Conservation (phyloP, 192 early-diverging fungal genomes). For the Coemansia sp. region DNA sequence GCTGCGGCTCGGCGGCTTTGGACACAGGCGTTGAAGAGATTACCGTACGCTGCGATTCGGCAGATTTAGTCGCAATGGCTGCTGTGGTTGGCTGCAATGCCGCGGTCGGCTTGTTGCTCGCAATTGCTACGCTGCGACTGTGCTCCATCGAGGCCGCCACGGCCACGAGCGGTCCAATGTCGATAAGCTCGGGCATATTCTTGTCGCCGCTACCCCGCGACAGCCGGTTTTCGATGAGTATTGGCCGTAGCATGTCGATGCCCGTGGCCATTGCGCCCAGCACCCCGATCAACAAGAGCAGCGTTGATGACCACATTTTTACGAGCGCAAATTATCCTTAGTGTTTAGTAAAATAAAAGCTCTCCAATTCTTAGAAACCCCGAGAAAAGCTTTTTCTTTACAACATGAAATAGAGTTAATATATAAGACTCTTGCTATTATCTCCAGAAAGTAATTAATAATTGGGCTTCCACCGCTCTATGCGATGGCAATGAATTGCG, state of each 20-base stretch:
- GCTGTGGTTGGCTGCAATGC: too few relatives aligned
- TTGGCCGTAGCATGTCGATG: not conserved
- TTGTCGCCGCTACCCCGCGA: not conserved
- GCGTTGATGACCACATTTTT: too few relatives aligned
- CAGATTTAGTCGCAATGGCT: too few relatives aligned
- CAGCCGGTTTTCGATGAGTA: not conserved
- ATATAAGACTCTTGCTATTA: too few relatives aligned
- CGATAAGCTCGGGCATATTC: not conserved
- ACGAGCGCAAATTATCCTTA: not conserved
- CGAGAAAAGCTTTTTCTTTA: not conserved
- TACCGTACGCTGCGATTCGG: too few relatives aligned
- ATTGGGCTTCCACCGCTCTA: too few relatives aligned
- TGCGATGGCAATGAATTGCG: not conserved
- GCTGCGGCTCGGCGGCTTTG: too few relatives aligned
- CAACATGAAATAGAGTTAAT: too few relatives aligned
- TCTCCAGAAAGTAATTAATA: too few relatives aligned
- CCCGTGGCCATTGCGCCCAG: not conserved
- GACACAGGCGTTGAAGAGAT: too few relatives aligned
- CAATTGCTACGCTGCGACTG: not conserved
- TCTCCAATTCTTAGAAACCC: not conserved
- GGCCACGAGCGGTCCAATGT: slow-evolving; percentile 1
- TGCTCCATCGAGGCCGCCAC: not conserved
- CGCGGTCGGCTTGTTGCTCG: too few relatives aligned
- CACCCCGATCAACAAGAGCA: not conserved
- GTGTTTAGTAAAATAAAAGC: not conserved